Evolutionary conservation across 2,329 filamentous ascomycete species (phyloP), one percentile per base, ranked within the genome.

Genomic region (Botrytis paeoniae): DNA sequence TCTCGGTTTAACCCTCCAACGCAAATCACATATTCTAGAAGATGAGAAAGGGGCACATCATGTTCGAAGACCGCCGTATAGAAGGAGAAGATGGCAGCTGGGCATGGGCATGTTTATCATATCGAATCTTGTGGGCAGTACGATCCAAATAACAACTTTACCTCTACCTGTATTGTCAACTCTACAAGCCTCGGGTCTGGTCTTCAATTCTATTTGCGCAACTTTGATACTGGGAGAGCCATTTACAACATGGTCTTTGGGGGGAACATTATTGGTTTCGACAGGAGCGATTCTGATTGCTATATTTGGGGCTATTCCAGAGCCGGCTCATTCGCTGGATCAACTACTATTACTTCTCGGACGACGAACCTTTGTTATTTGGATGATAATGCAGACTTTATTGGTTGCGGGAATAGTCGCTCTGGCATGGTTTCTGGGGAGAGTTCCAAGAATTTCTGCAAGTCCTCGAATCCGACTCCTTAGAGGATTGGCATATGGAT

Each of bases 161-260:
- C 96, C 96, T 25, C 86, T 99, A 35, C 96, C 96, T 32, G 94
- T 99, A 9, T 88, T 99, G 48, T 98, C 95, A 73, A 98, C 96
- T 1, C 86, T 99, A 54, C 96, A 99, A 84, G 95, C 95, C 29
- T 97, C 95, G 5, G 96, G 96, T 62, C 87, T 99, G 72, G 96
- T 99, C 75, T 99, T 99, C 87, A 99, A 99, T 85, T 97, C 95
- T 73, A 94, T 98, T 82, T 97, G 97, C 86, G 96, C 96, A 75
- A 97, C 94, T 62, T 85, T 98, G 73, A 93, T 98, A 79, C 88
- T 99, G 65, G 91, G 92, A 80, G 95, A 99, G 83, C 93, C 95
- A 7, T 99, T 98, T 83, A 98, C 96, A 70, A 89, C 89, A 81
- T 97, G 94, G 88, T 98, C 95, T n/a, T 86, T 97, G 54, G 89